Percentiles rank a stretch among this genome's conserved stretches.
phyloP scores from a whole-genome alignment of 441 rosid species.

The Corymbia calophylla region DNA sequence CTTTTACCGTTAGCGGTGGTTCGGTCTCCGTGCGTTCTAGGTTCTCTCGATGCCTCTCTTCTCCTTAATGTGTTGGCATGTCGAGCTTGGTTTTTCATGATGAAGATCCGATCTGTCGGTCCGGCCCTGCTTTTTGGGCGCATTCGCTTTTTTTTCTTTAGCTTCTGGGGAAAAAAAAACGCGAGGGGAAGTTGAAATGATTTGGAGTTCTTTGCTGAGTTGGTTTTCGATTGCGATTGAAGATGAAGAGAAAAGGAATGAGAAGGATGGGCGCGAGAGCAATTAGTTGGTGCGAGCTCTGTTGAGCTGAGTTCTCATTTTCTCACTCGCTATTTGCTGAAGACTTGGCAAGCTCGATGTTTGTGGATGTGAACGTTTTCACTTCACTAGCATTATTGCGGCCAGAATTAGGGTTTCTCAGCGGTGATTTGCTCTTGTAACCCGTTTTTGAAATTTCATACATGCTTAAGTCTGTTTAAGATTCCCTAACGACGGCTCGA shows the following conservation, averaged over 20 bases:
- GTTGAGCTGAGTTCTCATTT: neutral
- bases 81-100: neutral
- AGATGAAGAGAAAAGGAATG: neutral
- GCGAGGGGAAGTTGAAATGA: neutral
- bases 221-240: neutral
- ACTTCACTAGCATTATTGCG: neutral
- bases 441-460: neutral
- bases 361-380: neutral
- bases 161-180: neutral
- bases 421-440: neutral
- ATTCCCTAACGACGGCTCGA: neutral
- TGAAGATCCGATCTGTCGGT: neutral
- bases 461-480: neutral
- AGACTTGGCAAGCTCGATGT: neutral
- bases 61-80: neutral
- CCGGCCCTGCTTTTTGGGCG: neutral
- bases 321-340: neutral
- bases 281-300: neutral
- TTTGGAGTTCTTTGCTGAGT: neutral
- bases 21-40: neutral
- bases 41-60: neutral
- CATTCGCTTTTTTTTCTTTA: neutral
- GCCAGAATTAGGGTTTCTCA: neutral
- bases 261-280: neutral
- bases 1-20: neutral